Conservation (phyloP, 2,329 filamentous ascomycete species). For the Pseudogymnoascus sp. region DNA sequence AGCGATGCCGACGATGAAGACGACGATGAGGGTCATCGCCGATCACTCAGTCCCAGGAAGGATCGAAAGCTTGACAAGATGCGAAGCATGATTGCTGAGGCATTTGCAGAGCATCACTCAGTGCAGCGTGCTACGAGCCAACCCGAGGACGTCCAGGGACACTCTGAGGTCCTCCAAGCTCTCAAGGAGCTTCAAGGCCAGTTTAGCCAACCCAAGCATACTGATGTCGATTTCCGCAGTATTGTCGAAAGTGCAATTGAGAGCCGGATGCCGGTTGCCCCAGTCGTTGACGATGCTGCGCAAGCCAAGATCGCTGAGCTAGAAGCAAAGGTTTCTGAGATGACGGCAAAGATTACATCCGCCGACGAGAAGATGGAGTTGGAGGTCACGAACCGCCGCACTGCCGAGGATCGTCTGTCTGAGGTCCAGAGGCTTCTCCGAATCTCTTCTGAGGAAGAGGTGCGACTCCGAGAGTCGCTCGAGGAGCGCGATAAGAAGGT, state of each 20-base stretch:
- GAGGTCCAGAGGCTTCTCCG: conserved; percentile 66
- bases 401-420: conserved; percentile 65
- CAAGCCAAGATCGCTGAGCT: conserved; percentile 19
- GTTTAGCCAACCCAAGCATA: conserved; percentile 39
- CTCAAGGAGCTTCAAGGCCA: conserved; percentile 58
- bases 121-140: conserved; percentile 28
- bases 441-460: conserved; percentile 62
- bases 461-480: conserved; percentile 56
- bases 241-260: conserved; percentile 60
- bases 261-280: conserved; percentile 47
- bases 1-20: conserved; percentile 95
- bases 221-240: conserved; percentile 50
- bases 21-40: conserved; percentile 55
- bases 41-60: conserved; percentile 69
- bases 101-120: conserved; percentile 52
- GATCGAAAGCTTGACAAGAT: conserved; percentile 82
- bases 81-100: conserved; percentile 65
- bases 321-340: conserved; percentile 55
- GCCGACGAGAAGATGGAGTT: conserved; percentile 59
- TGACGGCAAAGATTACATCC: conserved; percentile 61
- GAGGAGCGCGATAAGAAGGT: conserved; percentile 66
- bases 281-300: conserved; percentile 38
- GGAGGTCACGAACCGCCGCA: conserved; percentile 56
- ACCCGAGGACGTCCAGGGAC: conserved; percentile 26
- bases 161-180: conserved; percentile 56